phyloP scores from a whole-genome alignment of 116 monocot species.

The Iris pallida region DNA sequence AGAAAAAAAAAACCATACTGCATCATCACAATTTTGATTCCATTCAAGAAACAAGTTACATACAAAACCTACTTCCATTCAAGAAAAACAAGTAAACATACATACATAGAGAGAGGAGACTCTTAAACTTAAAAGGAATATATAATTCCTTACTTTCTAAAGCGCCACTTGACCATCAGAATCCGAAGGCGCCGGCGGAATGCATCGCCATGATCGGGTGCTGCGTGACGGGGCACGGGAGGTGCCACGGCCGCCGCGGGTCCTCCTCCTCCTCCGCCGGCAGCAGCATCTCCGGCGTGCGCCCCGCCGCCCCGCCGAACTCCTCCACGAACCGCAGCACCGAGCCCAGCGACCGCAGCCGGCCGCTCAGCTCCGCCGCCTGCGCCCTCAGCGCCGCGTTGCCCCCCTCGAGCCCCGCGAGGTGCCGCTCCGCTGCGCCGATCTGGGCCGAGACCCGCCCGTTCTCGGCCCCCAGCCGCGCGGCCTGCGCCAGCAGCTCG shows the following conservation, averaged over 20 bases:
- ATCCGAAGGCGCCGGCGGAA: no score
- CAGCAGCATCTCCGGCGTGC: neutral
- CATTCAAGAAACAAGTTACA: no score
- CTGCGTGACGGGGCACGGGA: no score
- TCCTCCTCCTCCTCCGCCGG: neutral
- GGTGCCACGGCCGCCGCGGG: neutral
- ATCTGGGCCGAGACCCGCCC: conserved; percentile 24
- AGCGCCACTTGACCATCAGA: no score
- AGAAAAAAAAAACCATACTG: no score
- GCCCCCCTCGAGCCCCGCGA: conserved; percentile 33
- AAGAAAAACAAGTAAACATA: no score
- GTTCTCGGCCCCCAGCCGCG: conserved; percentile 37
- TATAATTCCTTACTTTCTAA: no score
- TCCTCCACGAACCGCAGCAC: conserved; percentile 35
- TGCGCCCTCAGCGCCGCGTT: conserved; percentile 58
- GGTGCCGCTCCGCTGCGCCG: conserved; percentile 25
- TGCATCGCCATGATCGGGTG: no score
- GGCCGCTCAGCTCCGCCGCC: conserved; percentile 32
- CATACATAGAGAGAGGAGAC: no score
- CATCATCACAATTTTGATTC: no score
- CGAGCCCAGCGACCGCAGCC: conserved; percentile 40
- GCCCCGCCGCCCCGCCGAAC: neutral
- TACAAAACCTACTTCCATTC: no score
- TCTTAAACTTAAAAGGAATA: no score
- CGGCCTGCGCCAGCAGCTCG: conserved; percentile 40